Evolutionary conservation across 495 filamentous ascomycete species (phyloP).

Genomic region (Thozetella sp.): DNA sequence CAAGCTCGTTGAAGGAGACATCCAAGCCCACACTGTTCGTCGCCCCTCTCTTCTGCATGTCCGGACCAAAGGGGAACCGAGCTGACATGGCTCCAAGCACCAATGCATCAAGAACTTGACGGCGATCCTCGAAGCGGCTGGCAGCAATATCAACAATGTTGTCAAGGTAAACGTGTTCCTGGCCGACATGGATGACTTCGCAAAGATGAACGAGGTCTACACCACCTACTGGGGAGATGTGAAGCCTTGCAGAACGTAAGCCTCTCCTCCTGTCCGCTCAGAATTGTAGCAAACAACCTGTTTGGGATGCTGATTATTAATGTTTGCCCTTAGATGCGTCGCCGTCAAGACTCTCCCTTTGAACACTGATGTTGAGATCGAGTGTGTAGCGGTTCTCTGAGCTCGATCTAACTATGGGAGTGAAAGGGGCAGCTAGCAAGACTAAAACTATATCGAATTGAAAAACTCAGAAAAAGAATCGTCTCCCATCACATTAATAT

Average conservation of each 20-base stretch:
- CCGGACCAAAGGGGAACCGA: background rate
- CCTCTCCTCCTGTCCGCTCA: background rate
- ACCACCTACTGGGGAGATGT: slow-evolving; percentile 15
- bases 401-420: too few relatives aligned
- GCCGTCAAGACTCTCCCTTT: slow-evolving; percentile 67
- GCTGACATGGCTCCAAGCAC: slow-evolving; percentile 15
- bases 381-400: slow-evolving; percentile 63
- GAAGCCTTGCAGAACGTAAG: background rate
- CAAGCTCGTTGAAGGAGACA: slow-evolving; percentile 48
- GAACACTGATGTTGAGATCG: slow-evolving; percentile 73
- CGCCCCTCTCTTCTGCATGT: background rate
- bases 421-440: too few relatives aligned
- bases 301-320: background rate
- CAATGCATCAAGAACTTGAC: slow-evolving; percentile 63
- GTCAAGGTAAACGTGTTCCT: slow-evolving; percentile 72
- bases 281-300: too few relatives aligned
- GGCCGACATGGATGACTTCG: slow-evolving; percentile 67
- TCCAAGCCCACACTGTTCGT: slow-evolving; percentile 54
- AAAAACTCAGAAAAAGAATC: background rate
- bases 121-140: slow-evolving; percentile 61
- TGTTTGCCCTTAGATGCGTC: slow-evolving; percentile 55
- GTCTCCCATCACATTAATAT: too few relatives aligned
- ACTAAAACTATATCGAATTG: background rate
- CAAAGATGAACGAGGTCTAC: slow-evolving; percentile 63
- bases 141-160: slow-evolving; percentile 58